These are phyloP conservation scores for Podaxis rugospora DNA, from an alignment of 768 basidiomycete genomes.

Conservation along the genomic window DNA sequence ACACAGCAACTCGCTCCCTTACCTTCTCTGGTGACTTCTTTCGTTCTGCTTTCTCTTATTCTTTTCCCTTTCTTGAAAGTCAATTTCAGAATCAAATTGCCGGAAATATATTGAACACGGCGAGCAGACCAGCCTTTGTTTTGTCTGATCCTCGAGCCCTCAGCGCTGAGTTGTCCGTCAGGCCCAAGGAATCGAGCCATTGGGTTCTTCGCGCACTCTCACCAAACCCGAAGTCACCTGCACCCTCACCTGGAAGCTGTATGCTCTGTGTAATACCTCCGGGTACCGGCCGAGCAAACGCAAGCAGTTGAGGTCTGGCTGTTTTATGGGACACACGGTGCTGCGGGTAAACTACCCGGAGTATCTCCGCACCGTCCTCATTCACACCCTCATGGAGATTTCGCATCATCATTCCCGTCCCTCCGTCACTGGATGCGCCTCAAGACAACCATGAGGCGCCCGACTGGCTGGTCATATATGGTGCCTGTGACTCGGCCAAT, in stretches of 20 bases:
- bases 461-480: not conserved
- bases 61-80: not conserved
- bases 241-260: not conserved
- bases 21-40: slow-evolving; percentile 6
- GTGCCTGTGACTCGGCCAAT: not conserved
- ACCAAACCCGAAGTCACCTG: not conserved
- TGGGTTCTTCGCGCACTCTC: not conserved
- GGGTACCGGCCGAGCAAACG: not conserved
- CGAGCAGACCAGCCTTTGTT: not conserved
- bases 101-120: not conserved
- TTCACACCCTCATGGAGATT: not conserved
- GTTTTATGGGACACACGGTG: not conserved
- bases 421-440: slow-evolving; percentile 14
- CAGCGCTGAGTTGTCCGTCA: not conserved
- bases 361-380: not conserved
- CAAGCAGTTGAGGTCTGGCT: not conserved
- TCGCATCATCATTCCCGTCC: not conserved
- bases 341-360: slow-evolving; percentile 2
- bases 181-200: not conserved
- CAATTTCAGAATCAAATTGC: not conserved
- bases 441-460: not conserved
- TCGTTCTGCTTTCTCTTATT: not conserved
- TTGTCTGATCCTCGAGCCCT: not conserved
- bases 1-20: not conserved
- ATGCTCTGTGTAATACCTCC: not conserved